Evolutionary conservation across 768 basidiomycete species (phyloP).

Genomic region (Exidia glandulosa): DNA sequence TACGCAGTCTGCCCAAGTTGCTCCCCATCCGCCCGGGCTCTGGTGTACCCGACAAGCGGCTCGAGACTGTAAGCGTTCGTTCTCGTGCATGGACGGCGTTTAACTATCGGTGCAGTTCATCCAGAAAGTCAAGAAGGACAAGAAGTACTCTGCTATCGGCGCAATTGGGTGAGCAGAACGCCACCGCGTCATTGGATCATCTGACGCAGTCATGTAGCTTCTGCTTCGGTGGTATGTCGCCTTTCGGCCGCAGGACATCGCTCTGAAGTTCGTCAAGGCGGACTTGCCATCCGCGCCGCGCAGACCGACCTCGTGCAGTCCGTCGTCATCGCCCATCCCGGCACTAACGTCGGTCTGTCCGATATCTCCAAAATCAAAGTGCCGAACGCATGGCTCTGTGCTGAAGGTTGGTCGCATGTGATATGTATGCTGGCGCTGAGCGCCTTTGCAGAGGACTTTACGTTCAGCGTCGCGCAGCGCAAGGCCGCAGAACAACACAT

Average conservation of each 20-base stretch:
- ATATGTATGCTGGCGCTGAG: no score
- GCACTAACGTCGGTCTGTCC: conserved; percentile 13
- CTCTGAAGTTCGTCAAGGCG: no score
- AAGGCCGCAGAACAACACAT: conserved; percentile 21
- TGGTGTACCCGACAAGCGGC: conserved; percentile 19
- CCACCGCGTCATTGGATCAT: no score
- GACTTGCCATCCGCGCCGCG: conserved; percentile 18
- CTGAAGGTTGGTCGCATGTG: conserved; percentile 25
- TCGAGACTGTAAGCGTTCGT: no score
- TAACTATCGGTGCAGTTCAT: no score
- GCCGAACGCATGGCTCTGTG: conserved; percentile 22
- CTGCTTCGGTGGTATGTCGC: conserved; percentile 31
- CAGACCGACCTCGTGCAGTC: conserved; percentile 23
- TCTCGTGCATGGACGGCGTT: no score
- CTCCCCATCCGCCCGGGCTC: conserved; percentile 15
- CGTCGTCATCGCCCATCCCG: conserved; percentile 33
- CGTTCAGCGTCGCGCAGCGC: conserved; percentile 7
- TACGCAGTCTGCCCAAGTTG: conserved; percentile 14
- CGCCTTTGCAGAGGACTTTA: background rate
- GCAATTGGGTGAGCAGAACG: no score
- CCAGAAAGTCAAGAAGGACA: conserved; percentile 24
- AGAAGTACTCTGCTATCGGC: conserved; percentile 30
- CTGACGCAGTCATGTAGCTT: no score
- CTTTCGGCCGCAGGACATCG: no score
- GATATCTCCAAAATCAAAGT: conserved; percentile 27